Evolutionary conservation across 2,329 filamentous ascomycete genomes (phyloP), one percentile per base, ranked within the genome.

Genomic region (Dissoconium aciculare): DNA sequence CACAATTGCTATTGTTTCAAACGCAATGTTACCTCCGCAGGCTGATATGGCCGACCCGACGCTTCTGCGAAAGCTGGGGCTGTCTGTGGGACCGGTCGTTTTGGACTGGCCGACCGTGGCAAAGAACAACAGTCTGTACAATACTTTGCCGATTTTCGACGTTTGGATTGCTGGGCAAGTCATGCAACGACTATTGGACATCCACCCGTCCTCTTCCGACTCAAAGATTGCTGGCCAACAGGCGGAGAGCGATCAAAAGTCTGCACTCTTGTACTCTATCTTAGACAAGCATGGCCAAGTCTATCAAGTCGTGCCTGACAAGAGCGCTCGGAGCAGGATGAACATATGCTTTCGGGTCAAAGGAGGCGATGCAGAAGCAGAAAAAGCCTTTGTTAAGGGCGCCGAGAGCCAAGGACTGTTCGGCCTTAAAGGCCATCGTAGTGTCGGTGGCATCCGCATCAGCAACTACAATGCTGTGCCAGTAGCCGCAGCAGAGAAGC

Each of bases 81-180:
- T 92, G n/a, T 73, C 80, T 1, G 69, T 89, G 24, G 74, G 77
- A 0, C 84, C 87, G 2, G 70, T 81, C 11, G 70, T 94, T 26
- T 62, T 95, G 28, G 71, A 81, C 41, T 95, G 87, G 51, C 76
- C 83, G 39, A 83, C 71, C 0, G 78, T 89, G 42, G 77, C 80
- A 24, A 91, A 91, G 65, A 91, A 91, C 61, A 89, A 92, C 62
- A 89, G 79, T 45, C 67, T 95, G 15, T 95, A 95, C 63, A 95
- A 95, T 59, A 95, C 87, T 0, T 63, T 95, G 8, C 85, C 82
- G 48, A 92, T 95, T 49, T 93, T 95, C 49, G 85, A 87, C 53
- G 79, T 94, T 21, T 95, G 78, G 62, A 71, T 94, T 32, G 81
- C 82, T 11, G 84, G 84, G n/a, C 74, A 81, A 52, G 85, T 95